Evolutionary conservation across 805 yeast genomes (phyloP), one percentile per base, ranked within the genome.

Genomic region (Pichia deserticola): DNA sequence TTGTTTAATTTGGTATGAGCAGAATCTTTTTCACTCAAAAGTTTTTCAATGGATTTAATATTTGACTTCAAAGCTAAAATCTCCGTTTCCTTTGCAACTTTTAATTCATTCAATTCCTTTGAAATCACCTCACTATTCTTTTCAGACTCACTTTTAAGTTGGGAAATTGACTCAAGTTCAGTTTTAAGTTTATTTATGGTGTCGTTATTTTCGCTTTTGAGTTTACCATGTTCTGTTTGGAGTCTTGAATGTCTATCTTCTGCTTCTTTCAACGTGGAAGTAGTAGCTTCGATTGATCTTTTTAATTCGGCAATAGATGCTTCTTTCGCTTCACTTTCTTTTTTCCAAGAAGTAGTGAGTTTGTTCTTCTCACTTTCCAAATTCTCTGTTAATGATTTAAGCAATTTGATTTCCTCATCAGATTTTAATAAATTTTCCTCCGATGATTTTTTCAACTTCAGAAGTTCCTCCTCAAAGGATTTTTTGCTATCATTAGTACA

Each of bases 181-280:
- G 30, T 25, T n/a, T 39, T 41, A 6, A 44, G 35, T 25, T 38
- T 40, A 5, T 15, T 9, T 7, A 37, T n/a, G 7, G 11, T 13
- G 11, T 32, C 27, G 8, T 44, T n/a, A 27, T 42, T 34, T 4
- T 41, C 27, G 1, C n/a, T 34, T 4, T 33, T 25, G 7, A 48
- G 37, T 9, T 38, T 15, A 12, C 39, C 36, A 35, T 44, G 40
- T 29, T 39, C 13, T 3, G n/a, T 11, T 10, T 37, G n/a, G 93
- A 56, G 79, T 82, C 49, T 86, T 95, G 45, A 89, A 63, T 89
- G 95, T 7, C 75, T 69, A 47, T 75, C 75, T 6, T 85, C 78
- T 1, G 93, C 89, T 37, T 75, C 81, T 61, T 87, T 92, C 50
- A 89, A 71, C 10, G 84, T 72, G 44, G 81, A 71, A 33, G 87